Evolutionary conservation across 257 asterid species (phyloP).

Genomic region (Petunia axillaris): DNA sequence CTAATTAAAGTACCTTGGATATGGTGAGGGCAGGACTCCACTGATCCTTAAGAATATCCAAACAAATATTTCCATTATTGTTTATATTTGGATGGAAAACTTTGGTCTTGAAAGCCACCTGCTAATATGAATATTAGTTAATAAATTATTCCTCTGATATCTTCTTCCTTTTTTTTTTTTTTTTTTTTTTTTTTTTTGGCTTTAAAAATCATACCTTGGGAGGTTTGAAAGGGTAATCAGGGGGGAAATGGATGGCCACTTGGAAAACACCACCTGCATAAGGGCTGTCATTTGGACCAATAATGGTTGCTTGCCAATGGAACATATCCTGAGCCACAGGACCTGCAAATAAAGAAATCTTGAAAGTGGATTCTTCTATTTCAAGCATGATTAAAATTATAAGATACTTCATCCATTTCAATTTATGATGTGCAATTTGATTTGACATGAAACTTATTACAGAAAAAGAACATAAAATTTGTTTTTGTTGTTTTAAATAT

Average conservation of each 20-base stretch:
- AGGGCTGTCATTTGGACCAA: constrained; percentile 34
- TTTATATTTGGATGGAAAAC: constrained; percentile 33
- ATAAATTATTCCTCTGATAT: background rate
- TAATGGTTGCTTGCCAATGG: constrained; percentile 25
- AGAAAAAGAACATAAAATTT: too few relatives aligned
- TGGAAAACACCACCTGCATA: constrained; percentile 34
- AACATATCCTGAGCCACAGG: constrained; percentile 33
- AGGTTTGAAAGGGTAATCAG: constrained; percentile 23
- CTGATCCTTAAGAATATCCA: constrained; percentile 33
- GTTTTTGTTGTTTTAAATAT: too few relatives aligned
- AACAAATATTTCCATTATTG: constrained; percentile 31
- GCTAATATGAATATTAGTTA: background rate
- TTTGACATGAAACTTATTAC: too few relatives aligned
- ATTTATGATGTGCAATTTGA: too few relatives aligned
- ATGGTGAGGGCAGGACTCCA: constrained; percentile 37
- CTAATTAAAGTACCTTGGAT: constrained; percentile 20
- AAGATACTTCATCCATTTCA: too few relatives aligned
- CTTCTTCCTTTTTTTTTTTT: too few relatives aligned
- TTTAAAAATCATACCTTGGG: background rate
- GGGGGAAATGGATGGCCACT: constrained; percentile 22
- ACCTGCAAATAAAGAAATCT: background rate
- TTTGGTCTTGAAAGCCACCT: constrained; percentile 34
- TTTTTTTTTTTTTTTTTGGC: too few relatives aligned
- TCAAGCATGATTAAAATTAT: too few relatives aligned
- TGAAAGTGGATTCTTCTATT: too few relatives aligned